Evolutionary conservation across 345 rosid genomes (phyloP), one percentile per base, ranked within the genome.

Genomic region (Physaria fendleri): DNA sequence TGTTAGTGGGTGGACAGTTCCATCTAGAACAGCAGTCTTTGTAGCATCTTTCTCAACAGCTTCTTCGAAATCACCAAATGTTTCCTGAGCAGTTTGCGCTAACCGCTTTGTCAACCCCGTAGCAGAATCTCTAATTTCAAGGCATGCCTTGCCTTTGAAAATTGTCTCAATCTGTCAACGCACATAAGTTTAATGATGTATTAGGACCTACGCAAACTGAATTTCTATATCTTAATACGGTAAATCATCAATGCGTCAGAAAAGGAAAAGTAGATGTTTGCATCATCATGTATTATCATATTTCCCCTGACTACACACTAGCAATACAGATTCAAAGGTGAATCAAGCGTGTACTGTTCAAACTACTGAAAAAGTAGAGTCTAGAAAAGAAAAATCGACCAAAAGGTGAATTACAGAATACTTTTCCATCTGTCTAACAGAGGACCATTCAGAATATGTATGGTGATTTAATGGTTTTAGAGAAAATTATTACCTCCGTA

Each of bases 1-100:
- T 20, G 99, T 93, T 76, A 93, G 62, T 30, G 99, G 99, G 73
- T 93, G 97, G 48, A 93, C 99, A 43, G 97, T 93, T 51, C 99
- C 99, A 73, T 93, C 99, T 34, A 66, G 62, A 30, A 89, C 99
- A 48, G 88, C 89, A 10, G 91, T 93, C 74, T 85, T 89, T 55
- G 99, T 89, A 6, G 99, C 91, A 77, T 93, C 99, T 71, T 87
- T 93, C 69, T 89, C 99, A 72, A 93, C 97, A 14, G 94, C 97
- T 77, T 87, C 97, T 80, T 86, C 95, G 39, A 93, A 93, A 87
- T 89, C 99, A 68, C 99, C 95, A 61, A 89, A 89, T 63, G 99
- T 89, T 47, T 89, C 95, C 72, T 89, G 90, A 73, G 94, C 94
- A 45, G 97, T 89, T 71, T 82, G 88, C 8, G 97, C 97, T 46